These are phyloP conservation scores for Stylosanthes scabra DNA, from an alignment of 331 rosid species.

Conservation along the genomic window DNA sequence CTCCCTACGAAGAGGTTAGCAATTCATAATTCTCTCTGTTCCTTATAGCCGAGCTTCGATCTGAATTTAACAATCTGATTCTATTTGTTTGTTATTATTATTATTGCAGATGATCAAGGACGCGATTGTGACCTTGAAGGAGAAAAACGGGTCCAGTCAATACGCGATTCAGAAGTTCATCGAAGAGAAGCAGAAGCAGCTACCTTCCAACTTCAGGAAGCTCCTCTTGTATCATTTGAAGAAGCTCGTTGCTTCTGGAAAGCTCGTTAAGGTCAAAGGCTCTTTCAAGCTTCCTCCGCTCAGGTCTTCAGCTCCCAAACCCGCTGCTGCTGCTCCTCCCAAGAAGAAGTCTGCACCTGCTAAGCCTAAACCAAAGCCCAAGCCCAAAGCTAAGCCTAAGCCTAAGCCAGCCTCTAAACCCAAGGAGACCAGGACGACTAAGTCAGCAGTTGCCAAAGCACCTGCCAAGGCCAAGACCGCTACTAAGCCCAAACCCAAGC, in stretches of 20 bases:
- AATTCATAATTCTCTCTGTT: neutral
- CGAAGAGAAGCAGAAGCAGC: conserved; percentile 80
- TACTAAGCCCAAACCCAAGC: conserved; percentile 35
- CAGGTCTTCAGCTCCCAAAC: conserved; percentile 32
- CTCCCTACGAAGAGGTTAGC: conserved; percentile 85
- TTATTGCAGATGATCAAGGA: conserved; percentile 77
- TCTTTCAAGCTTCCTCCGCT: conserved; percentile 66
- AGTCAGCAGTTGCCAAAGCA: conserved; percentile 41
- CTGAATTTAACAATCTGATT: neutral
- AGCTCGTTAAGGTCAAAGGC: conserved; percentile 71
- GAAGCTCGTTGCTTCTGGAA: conserved; percentile 78
- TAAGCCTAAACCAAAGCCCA: conserved; percentile 49
- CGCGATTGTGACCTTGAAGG: conserved; percentile 75
- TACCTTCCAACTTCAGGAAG: conserved; percentile 80
- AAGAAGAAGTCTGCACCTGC: conserved; percentile 53
- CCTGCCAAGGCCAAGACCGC: conserved; percentile 49
- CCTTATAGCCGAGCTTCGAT: conserved; percentile 1
- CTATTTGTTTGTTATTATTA: neutral
- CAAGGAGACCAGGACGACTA: conserved; percentile 44
- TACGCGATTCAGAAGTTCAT: conserved; percentile 77
- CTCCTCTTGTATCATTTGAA: conserved; percentile 63
- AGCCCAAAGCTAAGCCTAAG: conserved; percentile 37
- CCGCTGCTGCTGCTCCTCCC: conserved; percentile 6
- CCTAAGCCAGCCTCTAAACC: conserved; percentile 43
- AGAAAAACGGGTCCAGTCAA: conserved; percentile 87